These are phyloP conservation scores for Arthrobotrys conoides DNA, from an alignment of 2,329 filamentous ascomycete genomes.

Conservation along the genomic window DNA sequence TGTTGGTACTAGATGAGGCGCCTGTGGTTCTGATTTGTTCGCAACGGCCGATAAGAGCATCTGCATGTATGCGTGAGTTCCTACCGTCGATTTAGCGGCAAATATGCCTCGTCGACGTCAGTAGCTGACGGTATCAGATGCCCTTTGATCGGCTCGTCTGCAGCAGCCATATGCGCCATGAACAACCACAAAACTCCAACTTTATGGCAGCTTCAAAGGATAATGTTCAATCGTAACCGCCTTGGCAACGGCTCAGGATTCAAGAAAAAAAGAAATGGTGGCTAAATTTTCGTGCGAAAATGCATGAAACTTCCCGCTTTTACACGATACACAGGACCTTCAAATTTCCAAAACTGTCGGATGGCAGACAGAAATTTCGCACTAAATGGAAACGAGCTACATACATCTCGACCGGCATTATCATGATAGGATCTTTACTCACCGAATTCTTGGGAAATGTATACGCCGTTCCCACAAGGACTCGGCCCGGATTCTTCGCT, in stretches of 20 bases:
- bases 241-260: constrained; percentile 46
- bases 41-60: background rate
- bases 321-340: constrained; percentile 14
- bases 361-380: background rate
- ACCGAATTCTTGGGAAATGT: background rate
- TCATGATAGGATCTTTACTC: background rate
- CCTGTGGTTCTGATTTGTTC: background rate
- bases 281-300: constrained; percentile 16
- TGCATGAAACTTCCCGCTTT: constrained; percentile 22
- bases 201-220: constrained; percentile 1
- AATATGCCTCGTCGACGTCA: constrained; percentile 1
- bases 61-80: constrained; percentile 16
- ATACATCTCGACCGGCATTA: background rate
- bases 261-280: no score
- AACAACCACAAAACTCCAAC: constrained; percentile 4
- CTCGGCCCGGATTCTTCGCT: constrained; percentile 31
- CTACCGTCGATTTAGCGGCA: constrained; percentile 22
- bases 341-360: constrained; percentile 2
- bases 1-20: background rate
- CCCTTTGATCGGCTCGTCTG: constrained; percentile 1
- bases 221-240: constrained; percentile 21
- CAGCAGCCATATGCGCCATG: background rate
- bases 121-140: background rate
- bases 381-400: background rate
- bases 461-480: constrained; percentile 40